Evolutionary conservation across 2,329 filamentous ascomycete species (phyloP), one percentile per base, ranked within the genome.

Genomic region (Botryotinia convoluta): DNA sequence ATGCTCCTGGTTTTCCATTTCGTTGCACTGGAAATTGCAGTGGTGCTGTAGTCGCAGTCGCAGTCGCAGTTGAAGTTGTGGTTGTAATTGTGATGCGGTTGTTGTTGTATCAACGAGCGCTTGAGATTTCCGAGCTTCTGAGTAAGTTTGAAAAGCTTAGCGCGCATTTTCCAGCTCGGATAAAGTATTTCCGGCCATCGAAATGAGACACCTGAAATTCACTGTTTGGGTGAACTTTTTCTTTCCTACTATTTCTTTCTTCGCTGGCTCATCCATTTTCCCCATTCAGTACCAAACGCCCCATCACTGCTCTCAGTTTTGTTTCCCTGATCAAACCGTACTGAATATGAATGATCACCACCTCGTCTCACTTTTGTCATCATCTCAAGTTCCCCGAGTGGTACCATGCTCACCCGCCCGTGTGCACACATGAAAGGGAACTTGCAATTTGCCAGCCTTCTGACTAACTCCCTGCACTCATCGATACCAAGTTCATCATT

Each of bases 391-490:
- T 89, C 86, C 6, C 90, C 81, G n/a, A 92, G 74, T 3, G 90
- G 90, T 9, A 87, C 86, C 86, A 92, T 88, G 48, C 88, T 90
- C 1, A 90, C 90, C 71, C 90, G 85, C 0, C 93, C 93, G 84
- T 97, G 93, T 1, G 93, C 93, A 81, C 93, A 97, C 79, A 93
- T 91, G 76, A 96, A 96, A 0, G 93, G 93, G 75, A 95, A 93
- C 0, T 85, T 85, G 76, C 92, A 94, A 0, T 78, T 79, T 0
- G 87, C 86, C n/a, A 96, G 82, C 4, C 85, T 84, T 2, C 72
- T 74, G 0, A 95, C 80, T 48, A 96, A 81, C 0, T 81, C 79
- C 16, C 82, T 77, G 77, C 93, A 95, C 75, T 93, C 86, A 0
- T 84, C 81, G 0, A 80, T 75, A 0, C 84, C 85, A 12, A 96